A percentile compares a stretch with the other conserved stretches of the same genome.
phyloP scores from a whole-genome alignment of 2,329 filamentous ascomycete genomes.

The Clarireedia paspali region DNA sequence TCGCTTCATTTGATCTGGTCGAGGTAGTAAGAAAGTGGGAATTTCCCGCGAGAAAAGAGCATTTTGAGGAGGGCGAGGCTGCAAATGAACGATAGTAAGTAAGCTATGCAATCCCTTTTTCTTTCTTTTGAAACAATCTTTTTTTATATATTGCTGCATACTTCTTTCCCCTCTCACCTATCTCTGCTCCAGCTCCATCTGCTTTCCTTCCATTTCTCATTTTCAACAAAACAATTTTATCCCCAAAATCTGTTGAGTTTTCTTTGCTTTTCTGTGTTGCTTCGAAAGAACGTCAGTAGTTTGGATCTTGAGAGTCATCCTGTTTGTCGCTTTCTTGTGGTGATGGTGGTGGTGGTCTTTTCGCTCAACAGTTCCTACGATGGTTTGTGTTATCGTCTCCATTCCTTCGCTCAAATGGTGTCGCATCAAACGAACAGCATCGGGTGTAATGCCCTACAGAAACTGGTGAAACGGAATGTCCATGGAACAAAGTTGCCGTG shows the following conservation, averaged over 20 bases:
- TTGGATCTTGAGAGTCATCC: too few species aligned
- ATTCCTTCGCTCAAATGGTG: constrained; percentile 1
- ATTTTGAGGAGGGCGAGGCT: constrained; percentile 4
- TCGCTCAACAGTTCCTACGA: not conserved
- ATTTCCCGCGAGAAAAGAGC: not conserved
- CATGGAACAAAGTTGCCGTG: constrained; percentile 7
- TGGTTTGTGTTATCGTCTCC: constrained; percentile 7
- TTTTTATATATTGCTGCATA: not conserved
- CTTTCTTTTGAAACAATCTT: not conserved
- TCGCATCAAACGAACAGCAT: not conserved
- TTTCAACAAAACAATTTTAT: not conserved
- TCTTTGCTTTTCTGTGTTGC: too few species aligned
- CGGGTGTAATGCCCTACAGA: constrained; percentile 8
- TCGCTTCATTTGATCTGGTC: too few species aligned
- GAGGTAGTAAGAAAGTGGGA: not conserved
- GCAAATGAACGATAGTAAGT: constrained; percentile 28
- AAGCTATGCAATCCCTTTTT: not conserved
- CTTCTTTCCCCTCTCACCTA: not conserved
- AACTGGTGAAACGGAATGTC: constrained; percentile 7
- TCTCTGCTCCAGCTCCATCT: not conserved
- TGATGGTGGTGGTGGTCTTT: not conserved
- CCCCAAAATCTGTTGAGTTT: too few species aligned
- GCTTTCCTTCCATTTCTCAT: too few species aligned
- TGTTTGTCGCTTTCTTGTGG: not conserved
- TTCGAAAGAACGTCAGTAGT: too few species aligned